These are phyloP conservation scores for Flagelloscypha sp. DNA, from an alignment of 768 basidiomycete genomes.

Conservation along the genomic window DNA sequence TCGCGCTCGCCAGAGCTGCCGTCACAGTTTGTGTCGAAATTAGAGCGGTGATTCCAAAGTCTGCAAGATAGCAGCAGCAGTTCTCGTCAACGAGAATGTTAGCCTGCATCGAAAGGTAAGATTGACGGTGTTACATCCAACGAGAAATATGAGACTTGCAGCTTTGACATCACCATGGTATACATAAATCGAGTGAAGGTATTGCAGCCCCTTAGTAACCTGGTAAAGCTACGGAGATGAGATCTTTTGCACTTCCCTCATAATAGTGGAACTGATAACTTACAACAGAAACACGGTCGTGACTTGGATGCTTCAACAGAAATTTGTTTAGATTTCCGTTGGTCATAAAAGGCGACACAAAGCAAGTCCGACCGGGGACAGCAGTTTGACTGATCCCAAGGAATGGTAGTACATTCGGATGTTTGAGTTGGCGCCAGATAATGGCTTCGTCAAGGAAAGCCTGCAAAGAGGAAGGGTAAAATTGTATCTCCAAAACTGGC, in stretches of 20 bases:
- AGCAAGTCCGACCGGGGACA: constrained; percentile 17
- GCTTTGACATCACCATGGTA: constrained; percentile 36
- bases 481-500: too few relatives aligned
- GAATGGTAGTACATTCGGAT: constrained; percentile 21
- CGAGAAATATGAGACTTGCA: constrained; percentile 15
- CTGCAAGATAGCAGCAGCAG: constrained; percentile 21
- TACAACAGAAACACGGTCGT: constrained; percentile 24
- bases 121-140: not conserved
- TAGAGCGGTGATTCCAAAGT: constrained; percentile 18
- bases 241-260: not conserved
- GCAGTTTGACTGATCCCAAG: constrained; percentile 18
- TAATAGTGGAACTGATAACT: constrained; percentile 8
- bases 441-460: constrained; percentile 21
- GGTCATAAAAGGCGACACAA: constrained; percentile 34
- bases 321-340: constrained; percentile 23
- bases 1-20: not conserved
- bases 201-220: constrained; percentile 26
- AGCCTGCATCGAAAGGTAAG: constrained; percentile 8
- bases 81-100: constrained; percentile 21
- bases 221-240: constrained; percentile 16
- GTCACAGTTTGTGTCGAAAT: constrained; percentile 4
- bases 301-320: constrained; percentile 16
- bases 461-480: too few relatives aligned
- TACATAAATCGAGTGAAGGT: constrained; percentile 34
- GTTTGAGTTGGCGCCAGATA: constrained; percentile 19